Conservation (phyloP, 805 yeast species). For the Pichia exigua region DNA sequence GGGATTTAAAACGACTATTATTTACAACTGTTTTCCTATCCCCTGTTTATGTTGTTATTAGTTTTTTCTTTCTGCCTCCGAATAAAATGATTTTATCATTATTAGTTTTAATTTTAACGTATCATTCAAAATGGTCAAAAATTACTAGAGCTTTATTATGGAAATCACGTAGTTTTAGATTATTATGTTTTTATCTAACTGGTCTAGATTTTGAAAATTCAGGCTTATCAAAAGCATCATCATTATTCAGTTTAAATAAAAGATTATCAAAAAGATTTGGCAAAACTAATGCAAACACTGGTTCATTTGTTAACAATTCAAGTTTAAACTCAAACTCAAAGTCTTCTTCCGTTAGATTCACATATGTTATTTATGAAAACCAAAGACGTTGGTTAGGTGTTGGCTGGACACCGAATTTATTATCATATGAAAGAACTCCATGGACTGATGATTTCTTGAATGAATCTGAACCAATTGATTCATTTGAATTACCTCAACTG, state of each 20-base stretch:
- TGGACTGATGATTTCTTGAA: conserved; percentile 97
- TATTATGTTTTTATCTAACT: conserved; percentile 71
- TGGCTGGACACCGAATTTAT: conserved; percentile 92
- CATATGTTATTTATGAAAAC: conserved; percentile 88
- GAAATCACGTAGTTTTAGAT: conserved; percentile 67
- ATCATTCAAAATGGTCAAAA: conserved; percentile 79
- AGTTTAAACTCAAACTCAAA: conserved; percentile 7
- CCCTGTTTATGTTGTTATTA: conserved; percentile 69
- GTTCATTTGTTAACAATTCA: conserved; percentile 1
- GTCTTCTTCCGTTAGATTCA: conserved; percentile 62
- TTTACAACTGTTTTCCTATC: conserved; percentile 81
- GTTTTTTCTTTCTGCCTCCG: conserved; percentile 65
- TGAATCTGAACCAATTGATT: conserved; percentile 70
- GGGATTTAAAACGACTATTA: conserved; percentile 71
- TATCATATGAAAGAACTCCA: conserved; percentile 88
- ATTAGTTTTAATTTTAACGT: conserved; percentile 62
- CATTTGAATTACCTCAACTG: conserved; percentile 74
- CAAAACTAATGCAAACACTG: conserved; percentile 16
- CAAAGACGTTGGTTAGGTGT: conserved; percentile 97
- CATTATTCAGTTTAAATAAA: conserved; percentile 42
- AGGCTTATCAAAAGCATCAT: conserved; percentile 26
- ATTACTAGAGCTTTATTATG: conserved; percentile 80
- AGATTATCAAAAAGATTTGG: conserved; percentile 35
- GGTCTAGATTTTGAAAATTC: conserved; percentile 64
- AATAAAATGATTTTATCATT: conserved; percentile 50